Conservation (phyloP, 148 eudicot species). For the Simmondsia chinensis region DNA sequence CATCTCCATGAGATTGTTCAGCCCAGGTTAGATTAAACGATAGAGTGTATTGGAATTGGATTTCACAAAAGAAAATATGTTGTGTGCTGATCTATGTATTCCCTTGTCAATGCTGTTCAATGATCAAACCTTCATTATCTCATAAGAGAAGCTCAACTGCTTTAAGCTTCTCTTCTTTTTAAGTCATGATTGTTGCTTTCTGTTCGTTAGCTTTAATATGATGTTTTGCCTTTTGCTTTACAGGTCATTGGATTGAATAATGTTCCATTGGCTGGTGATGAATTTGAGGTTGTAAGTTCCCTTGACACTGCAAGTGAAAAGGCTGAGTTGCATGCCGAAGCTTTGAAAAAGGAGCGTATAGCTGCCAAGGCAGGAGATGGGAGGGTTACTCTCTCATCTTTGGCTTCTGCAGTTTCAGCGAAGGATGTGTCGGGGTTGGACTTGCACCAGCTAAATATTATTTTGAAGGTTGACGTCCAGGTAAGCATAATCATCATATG, state of each 20-base stretch:
- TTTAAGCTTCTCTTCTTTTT: too few relatives aligned
- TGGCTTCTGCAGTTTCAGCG: slow-evolving; percentile 78
- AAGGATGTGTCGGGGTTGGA: slow-evolving; percentile 66
- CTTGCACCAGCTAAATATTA: slow-evolving; percentile 81
- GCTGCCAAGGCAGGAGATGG: slow-evolving; percentile 89
- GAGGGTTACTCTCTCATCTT: slow-evolving; percentile 76
- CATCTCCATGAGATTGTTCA: too few relatives aligned
- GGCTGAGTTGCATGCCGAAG: slow-evolving; percentile 60
- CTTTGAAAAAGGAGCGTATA: slow-evolving; percentile 50
- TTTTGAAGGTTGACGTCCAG: slow-evolving; percentile 91
- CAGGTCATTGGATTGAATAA: slow-evolving; percentile 87
- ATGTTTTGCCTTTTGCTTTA: slow-evolving; percentile 1
- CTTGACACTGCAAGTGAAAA: slow-evolving; percentile 83
- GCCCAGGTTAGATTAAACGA: too few relatives aligned
- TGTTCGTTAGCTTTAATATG: neutral
- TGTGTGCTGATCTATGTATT: too few relatives aligned
- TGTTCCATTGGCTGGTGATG: slow-evolving; percentile 94
- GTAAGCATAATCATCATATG: slow-evolving; percentile 19
- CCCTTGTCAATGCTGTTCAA: too few relatives aligned
- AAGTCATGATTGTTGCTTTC: neutral
- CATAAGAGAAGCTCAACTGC: too few relatives aligned
- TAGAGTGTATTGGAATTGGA: too few relatives aligned
- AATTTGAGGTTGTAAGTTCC: slow-evolving; percentile 77
- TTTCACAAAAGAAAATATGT: too few relatives aligned
- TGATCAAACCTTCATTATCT: too few relatives aligned